A percentile compares a stretch with the other conserved stretches of the same genome.
Evolutionary conservation across 2,329 filamentous ascomycete species (phyloP).

Genomic region (Clarireedia monteithiana): DNA sequence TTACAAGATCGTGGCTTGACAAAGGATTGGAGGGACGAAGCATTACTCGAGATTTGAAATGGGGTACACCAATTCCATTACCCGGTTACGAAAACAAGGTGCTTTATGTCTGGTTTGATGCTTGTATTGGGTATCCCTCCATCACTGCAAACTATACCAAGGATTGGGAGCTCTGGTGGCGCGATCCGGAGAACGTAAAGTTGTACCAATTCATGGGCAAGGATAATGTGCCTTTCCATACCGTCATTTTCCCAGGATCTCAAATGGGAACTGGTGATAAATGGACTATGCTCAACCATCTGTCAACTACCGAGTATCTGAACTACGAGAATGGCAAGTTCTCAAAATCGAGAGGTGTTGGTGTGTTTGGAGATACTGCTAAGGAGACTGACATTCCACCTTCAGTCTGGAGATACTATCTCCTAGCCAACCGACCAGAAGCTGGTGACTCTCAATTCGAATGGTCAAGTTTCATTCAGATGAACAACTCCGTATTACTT

Average conservation of each 20-base stretch:
- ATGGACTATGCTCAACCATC: constrained; percentile 84
- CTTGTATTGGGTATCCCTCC: constrained; percentile 89
- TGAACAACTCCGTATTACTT: constrained; percentile 85
- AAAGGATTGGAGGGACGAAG: constrained; percentile 79
- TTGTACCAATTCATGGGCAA: constrained; percentile 96
- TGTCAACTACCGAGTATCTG: constrained; percentile 84
- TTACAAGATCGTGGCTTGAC: constrained; percentile 73
- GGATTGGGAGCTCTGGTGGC: constrained; percentile 93
- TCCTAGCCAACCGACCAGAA: constrained; percentile 79
- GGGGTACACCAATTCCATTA: constrained; percentile 57
- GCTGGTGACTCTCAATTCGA: constrained; percentile 83
- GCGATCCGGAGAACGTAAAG: constrained; percentile 76
- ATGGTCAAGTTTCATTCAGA: constrained; percentile 74
- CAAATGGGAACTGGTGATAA: constrained; percentile 77
- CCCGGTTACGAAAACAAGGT: constrained; percentile 66
- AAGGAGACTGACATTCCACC: constrained; percentile 77
- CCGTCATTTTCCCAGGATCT: constrained; percentile 82
- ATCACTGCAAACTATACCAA: constrained; percentile 87
- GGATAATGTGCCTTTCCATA: constrained; percentile 75
- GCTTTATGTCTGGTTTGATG: constrained; percentile 82
- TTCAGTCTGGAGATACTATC: constrained; percentile 91
- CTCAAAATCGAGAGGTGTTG: constrained; percentile 81
- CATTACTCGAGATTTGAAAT: constrained; percentile 88
- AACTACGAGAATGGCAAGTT: constrained; percentile 90
- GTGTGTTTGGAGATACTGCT: constrained; percentile 86